Evolutionary conservation across 148 eudicot species (phyloP), one percentile per base, ranked within the genome.

Genomic region (Suaeda aralocaspica): DNA sequence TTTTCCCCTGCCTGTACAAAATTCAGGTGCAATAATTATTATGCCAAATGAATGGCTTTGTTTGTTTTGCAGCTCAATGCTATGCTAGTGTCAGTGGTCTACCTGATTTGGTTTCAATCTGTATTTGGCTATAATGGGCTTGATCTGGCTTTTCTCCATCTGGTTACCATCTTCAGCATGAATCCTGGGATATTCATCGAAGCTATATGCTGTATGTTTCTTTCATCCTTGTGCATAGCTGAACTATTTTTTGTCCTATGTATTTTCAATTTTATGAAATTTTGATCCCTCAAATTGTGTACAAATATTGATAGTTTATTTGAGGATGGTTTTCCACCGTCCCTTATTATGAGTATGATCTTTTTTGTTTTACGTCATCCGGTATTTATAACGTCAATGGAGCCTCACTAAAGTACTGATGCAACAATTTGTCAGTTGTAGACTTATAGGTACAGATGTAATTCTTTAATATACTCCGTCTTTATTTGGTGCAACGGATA

Each of bases 181-280:
- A 24, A 51, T 18, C 61, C 49, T 72, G 44, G 68, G 18, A 25
- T 13, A 63, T 34, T 63, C 61, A 22, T 36, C 61, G 15, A 11
- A 61, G 67, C 67, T 31, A 59, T 61, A 39, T 72, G 68, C 69
- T 51, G 75, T 72, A 52, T 72, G 75, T 36, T 68, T 39, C 29
- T 64, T 62, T 72, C 60, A 71, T 61, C 26, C 59, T 26, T n/a
- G 50, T 26, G 44, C 41, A 26, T 33, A 26, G 61, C 59, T 56
- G 60, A 50, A 12, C 28, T 31, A 50, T 50, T 63, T 63, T 62
- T 56, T 39, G 57, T 51, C 33, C 16, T 18, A 52, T 25, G 34
- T 71, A 1, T 21, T 46, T 70, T 59, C 30, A 3, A 14, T 36
- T 41, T 5, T 72, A 24, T 25, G 45, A 62, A 33, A 25, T 16